Percentiles rank a stretch among this genome's conserved stretches.
These are phyloP conservation scores for Arthrobotrys conoides DNA, from an alignment of 2,329 filamentous ascomycete species.

Conservation along the genomic window DNA sequence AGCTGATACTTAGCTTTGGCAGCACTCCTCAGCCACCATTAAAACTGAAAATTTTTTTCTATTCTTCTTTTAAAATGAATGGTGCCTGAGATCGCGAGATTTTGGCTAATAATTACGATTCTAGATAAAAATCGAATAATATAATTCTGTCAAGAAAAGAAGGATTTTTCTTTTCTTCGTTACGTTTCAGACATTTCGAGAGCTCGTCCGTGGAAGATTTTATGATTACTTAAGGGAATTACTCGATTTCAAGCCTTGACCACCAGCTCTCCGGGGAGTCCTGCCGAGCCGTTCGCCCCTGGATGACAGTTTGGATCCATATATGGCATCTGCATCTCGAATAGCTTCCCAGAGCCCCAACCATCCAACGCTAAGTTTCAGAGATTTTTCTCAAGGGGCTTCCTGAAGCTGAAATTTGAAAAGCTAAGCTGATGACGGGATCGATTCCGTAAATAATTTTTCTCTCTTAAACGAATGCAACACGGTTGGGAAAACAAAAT, in stretches of 20 bases:
- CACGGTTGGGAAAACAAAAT: slow-evolving; percentile 7
- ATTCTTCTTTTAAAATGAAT: not conserved
- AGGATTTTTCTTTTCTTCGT: not conserved
- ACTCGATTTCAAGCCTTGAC: slow-evolving; percentile 4
- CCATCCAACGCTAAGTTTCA: slow-evolving; percentile 30
- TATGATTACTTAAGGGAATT: slow-evolving; percentile 36
- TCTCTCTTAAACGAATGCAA: slow-evolving; percentile 8
- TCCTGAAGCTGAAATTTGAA: not conserved
- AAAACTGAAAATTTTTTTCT: slow-evolving; percentile 22
- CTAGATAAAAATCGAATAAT: slow-evolving; percentile 14
- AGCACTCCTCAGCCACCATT: not conserved
- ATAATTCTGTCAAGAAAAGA: slow-evolving; percentile 7
- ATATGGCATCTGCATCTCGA: slow-evolving; percentile 47
- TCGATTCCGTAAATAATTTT: not conserved
- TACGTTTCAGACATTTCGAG: slow-evolving; percentile 18
- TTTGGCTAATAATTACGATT: slow-evolving; percentile 25
- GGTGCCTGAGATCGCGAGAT: slow-evolving; percentile 43
- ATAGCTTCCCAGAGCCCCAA: slow-evolving; percentile 20
- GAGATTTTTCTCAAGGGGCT: slow-evolving; percentile 33
- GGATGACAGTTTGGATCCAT: slow-evolving; percentile 35
- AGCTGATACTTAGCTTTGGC: slow-evolving; percentile 9
- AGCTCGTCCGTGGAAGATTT: slow-evolving; percentile 25
- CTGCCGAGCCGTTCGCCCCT: slow-evolving; percentile 29
- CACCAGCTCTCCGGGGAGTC: slow-evolving; percentile 6
- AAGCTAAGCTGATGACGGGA: not conserved